These are phyloP conservation scores for Crucibulum laeve DNA, from an alignment of 768 basidiomycete species.

Conservation along the genomic window DNA sequence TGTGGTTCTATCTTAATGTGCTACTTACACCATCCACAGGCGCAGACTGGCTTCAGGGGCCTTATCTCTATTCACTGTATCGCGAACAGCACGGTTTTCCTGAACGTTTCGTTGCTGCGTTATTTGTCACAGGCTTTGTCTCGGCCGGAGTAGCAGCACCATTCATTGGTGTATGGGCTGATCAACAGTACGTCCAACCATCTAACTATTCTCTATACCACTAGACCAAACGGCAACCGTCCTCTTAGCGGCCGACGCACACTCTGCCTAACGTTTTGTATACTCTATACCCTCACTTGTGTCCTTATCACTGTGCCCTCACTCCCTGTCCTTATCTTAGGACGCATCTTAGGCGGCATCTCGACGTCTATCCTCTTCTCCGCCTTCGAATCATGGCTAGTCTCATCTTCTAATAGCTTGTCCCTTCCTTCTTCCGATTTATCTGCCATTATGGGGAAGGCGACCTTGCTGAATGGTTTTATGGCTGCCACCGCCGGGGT, in stretches of 20 bases:
- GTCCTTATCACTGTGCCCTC: conserved; percentile 50
- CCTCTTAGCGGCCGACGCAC: conserved; percentile 55
- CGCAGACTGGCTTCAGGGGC: conserved; percentile 79
- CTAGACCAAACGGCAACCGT: not conserved
- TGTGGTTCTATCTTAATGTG: not conserved
- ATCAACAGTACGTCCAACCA: conserved; percentile 52
- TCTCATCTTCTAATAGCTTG: conserved; percentile 52
- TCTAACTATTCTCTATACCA: not conserved
- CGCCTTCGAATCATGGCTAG: conserved; percentile 75
- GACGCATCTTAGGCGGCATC: conserved; percentile 63
- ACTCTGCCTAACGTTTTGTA: conserved; percentile 68
- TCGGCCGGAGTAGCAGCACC: conserved; percentile 69
- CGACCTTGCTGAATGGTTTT: conserved; percentile 69
- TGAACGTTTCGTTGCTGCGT: conserved; percentile 59
- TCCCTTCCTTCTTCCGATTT: conserved; percentile 54
- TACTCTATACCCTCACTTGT: conserved; percentile 60
- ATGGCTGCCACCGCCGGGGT: conserved; percentile 68
- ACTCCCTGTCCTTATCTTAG: conserved; percentile 57
- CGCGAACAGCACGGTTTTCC: conserved; percentile 61
- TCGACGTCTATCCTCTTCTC: conserved; percentile 76
- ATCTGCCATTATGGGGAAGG: conserved; percentile 67
- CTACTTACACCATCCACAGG: conserved; percentile 29
- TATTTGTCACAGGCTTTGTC: conserved; percentile 77
- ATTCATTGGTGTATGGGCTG: conserved; percentile 73
- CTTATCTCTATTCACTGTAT: conserved; percentile 75